Base-by-base conservation (phyloP, 805 yeast genomes). In the Scheffersomyces amazonensis region DNA sequence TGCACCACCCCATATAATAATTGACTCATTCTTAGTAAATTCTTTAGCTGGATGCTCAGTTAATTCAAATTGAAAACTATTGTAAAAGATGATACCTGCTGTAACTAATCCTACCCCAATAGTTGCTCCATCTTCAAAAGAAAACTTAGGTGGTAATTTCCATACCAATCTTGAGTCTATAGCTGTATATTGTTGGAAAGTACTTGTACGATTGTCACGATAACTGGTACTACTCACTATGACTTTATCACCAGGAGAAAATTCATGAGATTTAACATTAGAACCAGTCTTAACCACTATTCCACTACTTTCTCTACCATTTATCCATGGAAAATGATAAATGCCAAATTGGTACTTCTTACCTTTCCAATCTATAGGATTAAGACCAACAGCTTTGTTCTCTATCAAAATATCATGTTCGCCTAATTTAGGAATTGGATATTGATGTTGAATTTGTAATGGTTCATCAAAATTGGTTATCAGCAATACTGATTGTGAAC, bases 281-380 rank as follows among this genome's bases (percentile, higher is more conserved):
- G 22, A 41, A 20, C 76, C 75, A 6, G 49, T 37, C 24, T 60
- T 53, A 6, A 58, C 61, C 3, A 72, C 62, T 6, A 56, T 38
- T 1, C 78, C 78, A 17, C 71, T 60, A 32, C 69, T 57, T 46
- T 72, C 78, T 25, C 78, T 53, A 12, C 78, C 78, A 48, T 70
- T 72, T 34, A 72, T 56, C 77, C 78, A 72, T 8, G 78, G 78
- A 40, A 71, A 70, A 11, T 69, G 62, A 43, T 71, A 66, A 7
- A 72, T 62, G 16, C 74, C 75, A 52, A 73, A 73, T 30, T 59
- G 56, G 44, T 64, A 72, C 38, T 65, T 68, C 35, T 68, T 66
- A 6, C 72, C 69, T 47, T 72, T 72, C 78, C 78, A 72, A 46
- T 72, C 78, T 22, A 72, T 60, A 8, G 75, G 78, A 43, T 72